Base-by-base conservation (phyloP, 352 stramenopile species). In the Peronosclerospora sorghi region DNA sequence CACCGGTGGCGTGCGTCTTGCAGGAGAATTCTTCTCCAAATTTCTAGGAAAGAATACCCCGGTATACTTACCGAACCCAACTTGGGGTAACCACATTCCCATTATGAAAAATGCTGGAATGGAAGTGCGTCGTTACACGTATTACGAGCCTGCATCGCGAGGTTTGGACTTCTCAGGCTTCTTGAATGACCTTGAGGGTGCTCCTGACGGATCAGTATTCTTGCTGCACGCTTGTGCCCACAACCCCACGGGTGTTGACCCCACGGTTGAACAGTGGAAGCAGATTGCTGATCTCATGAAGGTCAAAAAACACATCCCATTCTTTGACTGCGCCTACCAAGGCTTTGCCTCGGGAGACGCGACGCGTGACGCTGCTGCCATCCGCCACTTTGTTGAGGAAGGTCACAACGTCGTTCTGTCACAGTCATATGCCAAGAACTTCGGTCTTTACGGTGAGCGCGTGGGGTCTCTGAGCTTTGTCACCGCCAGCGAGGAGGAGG, bases 341-440 rank as follows among this genome's bases (percentile, higher is more conserved):
- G 94, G 92, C 65, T 99, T 99, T 69, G 96, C 96, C 45, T 97
- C 81, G 24, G 97, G 96, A 37, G 88, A 99, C 74, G 89, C 95
- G 19, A 86, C 86, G 44, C 85, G 86, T 40, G 97, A 99, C 75
- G 95, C 95, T 10, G 84, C 73, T 28, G 90, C 96, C 24, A 81
- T 99, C 46, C 85, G 96, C 30, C 81, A 97, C 54, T 99, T 99
- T 71, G 96, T 99, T 5, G 89, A 96, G 44, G 91, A 99, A 46
- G 97, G 97, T 23, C 95, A 99, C 75, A 89, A 96, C 48, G 80
- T 99, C 59, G 65, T 96, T 12, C 66, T 99, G 41, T 90, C 91
- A 27, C 96, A 99, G 80, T 98, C 86, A 58, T 99, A 98, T 69
- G 96, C 95, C 32, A 99, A 99, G 79, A 99, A 99, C 87, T 99